Evolutionary conservation across 2,329 filamentous ascomycete species (phyloP).

Genomic region (Thielaviopsis punctulata): DNA sequence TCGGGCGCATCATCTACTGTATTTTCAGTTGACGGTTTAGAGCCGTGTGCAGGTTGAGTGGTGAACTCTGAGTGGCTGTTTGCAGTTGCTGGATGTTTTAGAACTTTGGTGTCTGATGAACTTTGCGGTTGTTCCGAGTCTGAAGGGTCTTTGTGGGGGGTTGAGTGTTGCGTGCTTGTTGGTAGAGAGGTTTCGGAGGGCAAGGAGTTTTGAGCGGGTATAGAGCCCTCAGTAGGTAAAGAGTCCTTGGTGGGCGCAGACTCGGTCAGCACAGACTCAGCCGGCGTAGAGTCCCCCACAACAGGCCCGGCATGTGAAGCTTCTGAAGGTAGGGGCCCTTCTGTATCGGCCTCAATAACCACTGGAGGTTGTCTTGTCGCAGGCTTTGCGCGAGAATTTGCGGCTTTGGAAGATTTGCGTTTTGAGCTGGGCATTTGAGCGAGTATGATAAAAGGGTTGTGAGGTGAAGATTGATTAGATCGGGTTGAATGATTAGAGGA

Average conservation of each 20-base stretch:
- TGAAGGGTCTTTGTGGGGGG: too few relatives aligned
- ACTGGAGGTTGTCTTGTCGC: background rate
- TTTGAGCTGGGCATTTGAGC: background rate
- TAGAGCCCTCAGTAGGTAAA: slow-evolving; percentile 15
- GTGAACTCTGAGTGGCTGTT: too few relatives aligned
- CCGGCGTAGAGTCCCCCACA: background rate
- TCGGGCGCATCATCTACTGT: background rate
- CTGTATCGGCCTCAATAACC: slow-evolving; percentile 9
- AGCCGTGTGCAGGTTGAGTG: too few relatives aligned
- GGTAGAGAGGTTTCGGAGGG: too few relatives aligned
- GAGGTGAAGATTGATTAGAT: background rate
- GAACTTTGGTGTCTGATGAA: too few relatives aligned
- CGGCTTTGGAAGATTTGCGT: background rate
- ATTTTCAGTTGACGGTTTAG: background rate
- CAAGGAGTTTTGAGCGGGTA: slow-evolving; percentile 12
- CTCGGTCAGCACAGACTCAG: background rate
- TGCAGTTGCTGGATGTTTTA: too few relatives aligned
- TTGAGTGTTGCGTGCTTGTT: too few relatives aligned
- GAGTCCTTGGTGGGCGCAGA: slow-evolving; percentile 12
- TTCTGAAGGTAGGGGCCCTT: background rate
- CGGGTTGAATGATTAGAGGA: background rate
- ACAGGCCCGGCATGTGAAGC: too few relatives aligned
- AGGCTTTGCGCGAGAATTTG: background rate
- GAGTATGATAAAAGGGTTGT: too few relatives aligned
- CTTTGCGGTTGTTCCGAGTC: background rate